These are phyloP conservation scores for Claviceps arundinis DNA, from an alignment of 2,329 filamentous ascomycete genomes.

Conservation along the genomic window DNA sequence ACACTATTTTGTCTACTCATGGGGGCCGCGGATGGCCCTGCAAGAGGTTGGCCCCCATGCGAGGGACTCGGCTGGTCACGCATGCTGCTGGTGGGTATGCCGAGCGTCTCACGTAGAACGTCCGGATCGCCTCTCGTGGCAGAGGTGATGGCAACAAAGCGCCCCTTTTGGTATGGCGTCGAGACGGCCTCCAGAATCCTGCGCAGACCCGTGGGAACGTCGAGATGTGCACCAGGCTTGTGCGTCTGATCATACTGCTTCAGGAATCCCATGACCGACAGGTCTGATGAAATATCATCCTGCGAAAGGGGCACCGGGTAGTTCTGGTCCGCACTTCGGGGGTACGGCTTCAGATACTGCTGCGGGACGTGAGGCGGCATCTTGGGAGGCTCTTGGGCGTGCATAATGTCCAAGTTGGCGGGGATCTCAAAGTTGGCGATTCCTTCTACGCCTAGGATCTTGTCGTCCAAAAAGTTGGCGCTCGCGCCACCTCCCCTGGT, in stretches of 20 bases:
- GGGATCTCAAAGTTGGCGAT: slow-evolving; percentile 46
- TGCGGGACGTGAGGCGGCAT: slow-evolving; percentile 43
- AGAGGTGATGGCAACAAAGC: slow-evolving; percentile 34
- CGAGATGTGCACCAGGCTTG: slow-evolving; percentile 42
- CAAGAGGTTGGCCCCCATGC: slow-evolving; percentile 7
- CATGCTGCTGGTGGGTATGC: slow-evolving; percentile 29
- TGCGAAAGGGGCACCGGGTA: slow-evolving; percentile 36
- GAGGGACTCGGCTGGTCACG: slow-evolving; percentile 27
- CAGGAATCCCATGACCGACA: slow-evolving; percentile 45
- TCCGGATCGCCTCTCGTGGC: slow-evolving; percentile 35
- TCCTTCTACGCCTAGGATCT: slow-evolving; percentile 45
- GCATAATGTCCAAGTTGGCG: slow-evolving; percentile 43
- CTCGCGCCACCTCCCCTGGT: slow-evolving; percentile 37
- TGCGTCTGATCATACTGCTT: slow-evolving; percentile 41
- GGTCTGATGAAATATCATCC: slow-evolving; percentile 40
- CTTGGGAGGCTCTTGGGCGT: slow-evolving; percentile 40
- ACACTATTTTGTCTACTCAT: slow-evolving; percentile 45
- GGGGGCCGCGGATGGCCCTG: slow-evolving; percentile 21
- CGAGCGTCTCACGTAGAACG: slow-evolving; percentile 34
- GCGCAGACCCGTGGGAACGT: slow-evolving; percentile 38
- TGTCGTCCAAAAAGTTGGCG: slow-evolving; percentile 44
- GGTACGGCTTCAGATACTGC: slow-evolving; percentile 45
- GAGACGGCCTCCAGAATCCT: slow-evolving; percentile 43
- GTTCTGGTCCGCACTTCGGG: slow-evolving; percentile 41
- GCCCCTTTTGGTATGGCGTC: slow-evolving; percentile 31